phyloP scores from a whole-genome alignment of 106 monocot genomes.

The Apostasia ramifera region DNA sequence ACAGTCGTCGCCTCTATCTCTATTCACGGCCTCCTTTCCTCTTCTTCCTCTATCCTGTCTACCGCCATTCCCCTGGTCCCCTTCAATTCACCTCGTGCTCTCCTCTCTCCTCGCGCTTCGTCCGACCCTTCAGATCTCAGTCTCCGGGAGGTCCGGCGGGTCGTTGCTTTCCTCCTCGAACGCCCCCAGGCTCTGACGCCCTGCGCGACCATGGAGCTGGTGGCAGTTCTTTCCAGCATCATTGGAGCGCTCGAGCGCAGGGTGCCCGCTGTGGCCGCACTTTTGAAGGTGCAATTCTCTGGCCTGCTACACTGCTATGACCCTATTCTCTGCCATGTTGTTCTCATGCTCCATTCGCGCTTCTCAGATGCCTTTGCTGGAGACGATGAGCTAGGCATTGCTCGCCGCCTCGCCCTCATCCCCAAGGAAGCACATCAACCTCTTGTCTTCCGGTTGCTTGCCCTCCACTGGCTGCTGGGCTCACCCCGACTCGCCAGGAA shows the following conservation, averaged over 20 bases:
- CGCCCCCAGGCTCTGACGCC: conserved; percentile 59
- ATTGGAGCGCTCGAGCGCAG: conserved; percentile 35
- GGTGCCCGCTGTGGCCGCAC: conserved; percentile 52
- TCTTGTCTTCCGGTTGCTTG: conserved; percentile 59
- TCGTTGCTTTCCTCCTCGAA: conserved; percentile 66
- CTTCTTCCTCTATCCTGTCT: conserved; percentile 29
- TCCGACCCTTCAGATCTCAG: conserved; percentile 37
- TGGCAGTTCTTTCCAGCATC: conserved; percentile 37
- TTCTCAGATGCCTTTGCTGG: conserved; percentile 78
- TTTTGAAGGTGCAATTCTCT: conserved; percentile 94
- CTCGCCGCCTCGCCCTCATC: conserved; percentile 48
- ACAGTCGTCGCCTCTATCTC: conserved; percentile 37
- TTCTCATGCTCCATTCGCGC: conserved; percentile 62
- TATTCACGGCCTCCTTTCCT: conserved; percentile 20
- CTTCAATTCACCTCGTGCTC: conserved; percentile 33
- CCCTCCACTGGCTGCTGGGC: conserved; percentile 81
- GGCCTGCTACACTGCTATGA: conserved; percentile 74
- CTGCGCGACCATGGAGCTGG: conserved; percentile 47
- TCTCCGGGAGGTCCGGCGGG: conserved; percentile 57
- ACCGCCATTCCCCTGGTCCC: conserved; percentile 47
- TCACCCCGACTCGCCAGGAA: conserved; percentile 22
- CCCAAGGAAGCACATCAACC: conserved; percentile 53
- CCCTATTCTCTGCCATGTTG: conserved; percentile 65
- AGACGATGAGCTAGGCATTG: conserved; percentile 49
- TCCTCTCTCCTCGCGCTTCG: conserved; percentile 1